Base-by-base conservation (phyloP, 352 stramenopile species). In the Phytophthora europaea region DNA sequence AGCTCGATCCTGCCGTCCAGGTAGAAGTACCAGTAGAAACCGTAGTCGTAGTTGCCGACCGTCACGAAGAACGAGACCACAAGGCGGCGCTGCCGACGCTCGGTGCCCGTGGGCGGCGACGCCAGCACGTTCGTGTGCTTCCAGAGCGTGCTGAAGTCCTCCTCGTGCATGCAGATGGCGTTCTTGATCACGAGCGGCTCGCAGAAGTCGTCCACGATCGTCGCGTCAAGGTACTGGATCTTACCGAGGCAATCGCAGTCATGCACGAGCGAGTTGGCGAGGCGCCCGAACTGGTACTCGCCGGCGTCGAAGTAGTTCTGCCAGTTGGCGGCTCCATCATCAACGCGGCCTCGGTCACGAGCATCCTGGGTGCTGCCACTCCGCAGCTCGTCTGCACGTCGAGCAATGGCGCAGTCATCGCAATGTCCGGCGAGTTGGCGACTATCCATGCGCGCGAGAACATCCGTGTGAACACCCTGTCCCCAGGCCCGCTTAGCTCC, bases 311-410 rank as follows among this genome's bases (percentile, higher is more conserved):
- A 95, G 61, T 90, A 91, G 80, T 91, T 94, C 57, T 95, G 93
- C 61, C 88, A 84, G 47, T 83, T 86, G 90, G 87, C 4, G 90
- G 90, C 47, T 95, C 88, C 22, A 95, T 96, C 74, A 92, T 96
- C 72, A 96, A 96, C 79, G 95, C 89, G 63, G 90, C 88, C 36
- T 97, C 90, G 59, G 95, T 97, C 61, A 88, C 95, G 22, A 85
- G 88, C 6, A 83, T 92, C 38, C 68, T 97, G 6, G 90, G 90
- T 26, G 90, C 90, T 3, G 90, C 90, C 22, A 97, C 90, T 26
- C 90, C 90, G 33, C 90, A 97, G 72, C 82, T 97, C n/a, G 90
- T 88, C 65, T 97, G 95, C 79, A 97, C 90, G 48, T 91, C 84
- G 34, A 95, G 87, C 75, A 96, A 96, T 67, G 91, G 89, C n/a